Conservation (phyloP, 163 green algal species). For the Prototheca wickerhamii region DNA sequence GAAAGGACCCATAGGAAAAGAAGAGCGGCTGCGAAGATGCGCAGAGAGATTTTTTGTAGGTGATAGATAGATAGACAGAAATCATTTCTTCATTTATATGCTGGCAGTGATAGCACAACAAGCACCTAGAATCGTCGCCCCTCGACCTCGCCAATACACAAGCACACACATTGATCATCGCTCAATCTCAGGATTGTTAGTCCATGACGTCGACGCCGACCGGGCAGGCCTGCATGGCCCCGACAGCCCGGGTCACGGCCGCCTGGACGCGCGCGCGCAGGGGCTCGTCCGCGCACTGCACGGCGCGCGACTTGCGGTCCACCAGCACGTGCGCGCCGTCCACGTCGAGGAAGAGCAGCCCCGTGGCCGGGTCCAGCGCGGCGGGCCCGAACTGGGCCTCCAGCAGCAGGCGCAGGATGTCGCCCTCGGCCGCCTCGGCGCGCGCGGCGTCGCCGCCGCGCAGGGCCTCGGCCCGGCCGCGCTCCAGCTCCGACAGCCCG, state of each 20-base stretch:
- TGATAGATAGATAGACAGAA: not conserved
- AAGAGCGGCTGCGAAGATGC: not conserved
- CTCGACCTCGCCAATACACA: not conserved
- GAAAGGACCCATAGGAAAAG: not conserved
- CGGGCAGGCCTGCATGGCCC: not conserved
- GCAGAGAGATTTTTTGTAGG: not conserved
- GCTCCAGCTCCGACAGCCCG: conserved; percentile 37
- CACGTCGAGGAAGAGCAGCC: conserved; percentile 38
- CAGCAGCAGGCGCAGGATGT: conserved; percentile 53
- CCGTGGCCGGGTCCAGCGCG: conserved; percentile 23
- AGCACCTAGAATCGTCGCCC: not conserved
- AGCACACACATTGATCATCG: not conserved
- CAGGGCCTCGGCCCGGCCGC: conserved; percentile 34
- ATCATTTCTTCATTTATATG: too few species aligned
- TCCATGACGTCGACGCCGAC: not conserved
- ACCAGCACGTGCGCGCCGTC: conserved; percentile 44
- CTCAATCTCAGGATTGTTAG: not conserved
- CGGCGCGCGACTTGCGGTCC: conserved; percentile 38
- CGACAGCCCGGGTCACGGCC: conserved; percentile 29
- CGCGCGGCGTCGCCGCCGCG: conserved; percentile 36
- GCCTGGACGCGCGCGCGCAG: conserved; percentile 44
- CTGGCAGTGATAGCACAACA: not conserved
- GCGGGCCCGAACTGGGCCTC: conserved; percentile 62
- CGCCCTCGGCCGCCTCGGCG: conserved; percentile 40
- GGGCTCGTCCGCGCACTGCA: conserved; percentile 40